These are phyloP conservation scores for Rutstroemia sp. DNA, from an alignment of 2,329 filamentous ascomycete species.

Conservation along the genomic window DNA sequence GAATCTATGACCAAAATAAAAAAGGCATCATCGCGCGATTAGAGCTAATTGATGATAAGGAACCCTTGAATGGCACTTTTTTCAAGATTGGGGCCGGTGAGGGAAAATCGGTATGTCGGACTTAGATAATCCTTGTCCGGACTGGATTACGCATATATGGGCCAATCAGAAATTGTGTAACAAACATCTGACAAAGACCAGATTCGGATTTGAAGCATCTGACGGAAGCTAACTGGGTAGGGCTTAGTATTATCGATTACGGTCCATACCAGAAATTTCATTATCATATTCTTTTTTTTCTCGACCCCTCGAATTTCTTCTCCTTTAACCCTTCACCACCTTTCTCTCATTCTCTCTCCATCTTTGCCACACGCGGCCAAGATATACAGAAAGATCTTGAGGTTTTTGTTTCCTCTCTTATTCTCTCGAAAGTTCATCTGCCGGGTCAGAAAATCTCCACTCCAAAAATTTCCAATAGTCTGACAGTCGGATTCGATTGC, in stretches of 20 bases:
- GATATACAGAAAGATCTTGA: constrained; percentile 15
- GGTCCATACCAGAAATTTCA: not conserved
- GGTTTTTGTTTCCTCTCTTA: constrained; percentile 6
- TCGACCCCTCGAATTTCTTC: not conserved
- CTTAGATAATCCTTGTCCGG: too few species aligned
- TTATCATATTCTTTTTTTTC: constrained; percentile 4
- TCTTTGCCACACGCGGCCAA: constrained; percentile 29
- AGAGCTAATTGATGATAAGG: not conserved
- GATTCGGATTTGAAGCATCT: not conserved
- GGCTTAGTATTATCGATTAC: not conserved
- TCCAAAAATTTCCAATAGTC: constrained; percentile 13
- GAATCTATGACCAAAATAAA: not conserved
- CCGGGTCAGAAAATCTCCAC: constrained; percentile 24
- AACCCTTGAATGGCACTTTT: too few species aligned
- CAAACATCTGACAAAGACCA: not conserved
- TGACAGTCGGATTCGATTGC: constrained; percentile 6
- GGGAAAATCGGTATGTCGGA: too few species aligned
- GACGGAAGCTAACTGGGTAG: not conserved
- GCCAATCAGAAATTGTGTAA: not conserved
- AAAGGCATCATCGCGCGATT: not conserved
- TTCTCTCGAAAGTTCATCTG: constrained; percentile 11
- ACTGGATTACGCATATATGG: too few species aligned
- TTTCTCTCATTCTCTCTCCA: constrained; percentile 10
- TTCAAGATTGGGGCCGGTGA: too few species aligned
- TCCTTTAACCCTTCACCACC: constrained; percentile 10